Evolutionary conservation across 164 flowering plant genomes (phyloP).

Genomic region (Vitis rupestris): DNA sequence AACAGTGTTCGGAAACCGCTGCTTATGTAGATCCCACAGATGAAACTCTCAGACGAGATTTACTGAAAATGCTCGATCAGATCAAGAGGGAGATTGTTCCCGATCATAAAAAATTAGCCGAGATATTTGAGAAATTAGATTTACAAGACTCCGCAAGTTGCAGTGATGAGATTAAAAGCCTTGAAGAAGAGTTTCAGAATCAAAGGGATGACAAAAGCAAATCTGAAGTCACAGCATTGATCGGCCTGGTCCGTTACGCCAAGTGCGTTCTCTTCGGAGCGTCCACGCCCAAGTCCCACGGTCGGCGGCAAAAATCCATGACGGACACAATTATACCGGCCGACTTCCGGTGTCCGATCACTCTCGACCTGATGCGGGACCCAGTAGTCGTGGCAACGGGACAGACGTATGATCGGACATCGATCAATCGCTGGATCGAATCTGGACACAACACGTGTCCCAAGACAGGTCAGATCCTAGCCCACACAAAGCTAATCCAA

Average conservation of each 20-base stretch:
- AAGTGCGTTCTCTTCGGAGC: constrained; percentile 75
- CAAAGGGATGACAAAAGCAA: constrained; percentile 47
- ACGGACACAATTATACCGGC: constrained; percentile 47
- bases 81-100: constrained; percentile 63
- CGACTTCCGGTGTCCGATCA: constrained; percentile 84
- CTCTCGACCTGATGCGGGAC: constrained; percentile 78
- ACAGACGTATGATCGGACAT: constrained; percentile 80
- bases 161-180: constrained; percentile 61
- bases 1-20: constrained; percentile 39
- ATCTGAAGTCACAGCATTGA: constrained; percentile 43
- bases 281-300: constrained; percentile 36
- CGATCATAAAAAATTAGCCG: constrained; percentile 30
- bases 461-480: constrained; percentile 74
- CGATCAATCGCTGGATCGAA: constrained; percentile 70
- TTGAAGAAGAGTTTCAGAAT: constrained; percentile 62
- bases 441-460: constrained; percentile 89
- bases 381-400: constrained; percentile 91
- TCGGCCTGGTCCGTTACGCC: constrained; percentile 70
- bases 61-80: constrained; percentile 42
- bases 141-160: constrained; percentile 49
- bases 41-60: constrained; percentile 34
- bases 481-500: constrained; percentile 55
- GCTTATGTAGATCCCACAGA: constrained; percentile 38
- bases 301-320: constrained; percentile 8
- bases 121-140: constrained; percentile 39